Conservation (phyloP, 805 yeast genomes). For the Candida maris region DNA sequence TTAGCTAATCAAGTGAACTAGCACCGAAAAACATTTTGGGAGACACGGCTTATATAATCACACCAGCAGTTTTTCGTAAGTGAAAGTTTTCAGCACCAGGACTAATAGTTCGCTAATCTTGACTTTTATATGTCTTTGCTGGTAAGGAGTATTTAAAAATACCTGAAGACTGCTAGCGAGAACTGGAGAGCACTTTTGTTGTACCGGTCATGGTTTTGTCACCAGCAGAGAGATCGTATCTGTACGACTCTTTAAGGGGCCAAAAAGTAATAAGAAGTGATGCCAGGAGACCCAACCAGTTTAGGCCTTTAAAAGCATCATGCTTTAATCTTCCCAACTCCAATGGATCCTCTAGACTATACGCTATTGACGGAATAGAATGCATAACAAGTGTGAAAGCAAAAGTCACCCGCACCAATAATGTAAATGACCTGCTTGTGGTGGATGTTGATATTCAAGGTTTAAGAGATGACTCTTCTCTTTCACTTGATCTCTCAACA, state of each 20-base stretch:
- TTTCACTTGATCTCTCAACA: constrained; percentile 60
- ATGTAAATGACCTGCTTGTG: constrained; percentile 51
- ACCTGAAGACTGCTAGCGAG: not conserved
- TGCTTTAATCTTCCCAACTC: constrained; percentile 80
- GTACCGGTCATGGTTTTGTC: constrained; percentile 67
- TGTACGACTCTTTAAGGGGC: constrained; percentile 70
- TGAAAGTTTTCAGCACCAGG: too few species aligned
- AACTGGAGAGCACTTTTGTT: too few species aligned
- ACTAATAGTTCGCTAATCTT: too few species aligned
- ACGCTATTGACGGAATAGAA: constrained; percentile 87
- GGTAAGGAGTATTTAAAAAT: too few species aligned
- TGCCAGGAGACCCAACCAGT: constrained; percentile 69
- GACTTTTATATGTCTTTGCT: too few species aligned
- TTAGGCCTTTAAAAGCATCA: constrained; percentile 81
- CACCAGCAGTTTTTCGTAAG: too few species aligned
- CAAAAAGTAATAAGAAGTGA: constrained; percentile 70
- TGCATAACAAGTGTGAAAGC: constrained; percentile 89
- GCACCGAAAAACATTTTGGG: too few species aligned
- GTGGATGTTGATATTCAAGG: constrained; percentile 83
- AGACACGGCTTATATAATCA: too few species aligned
- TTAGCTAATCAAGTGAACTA: too few species aligned
- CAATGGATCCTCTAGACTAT: constrained; percentile 87
- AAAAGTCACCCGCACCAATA: constrained; percentile 54
- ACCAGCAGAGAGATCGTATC: constrained; percentile 70
- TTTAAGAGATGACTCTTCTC: constrained; percentile 71